Evolutionary conservation across 2,329 filamentous ascomycete species (phyloP).

Genomic region (Furcasterigmium sp.): DNA sequence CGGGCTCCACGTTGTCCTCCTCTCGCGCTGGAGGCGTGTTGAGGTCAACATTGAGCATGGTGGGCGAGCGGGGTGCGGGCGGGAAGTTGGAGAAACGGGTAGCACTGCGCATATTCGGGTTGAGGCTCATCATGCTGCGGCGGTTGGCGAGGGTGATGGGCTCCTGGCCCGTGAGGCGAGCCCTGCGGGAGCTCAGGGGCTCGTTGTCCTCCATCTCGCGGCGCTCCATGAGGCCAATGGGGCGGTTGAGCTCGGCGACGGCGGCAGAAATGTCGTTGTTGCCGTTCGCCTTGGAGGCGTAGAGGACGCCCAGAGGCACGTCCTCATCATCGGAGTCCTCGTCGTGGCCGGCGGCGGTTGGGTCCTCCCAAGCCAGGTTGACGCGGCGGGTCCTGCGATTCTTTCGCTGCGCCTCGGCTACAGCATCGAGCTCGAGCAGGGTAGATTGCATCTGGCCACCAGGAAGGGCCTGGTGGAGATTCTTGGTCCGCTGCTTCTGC

Average conservation of each 20-base stretch:
- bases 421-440: conserved; percentile 82
- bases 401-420: conserved; percentile 77
- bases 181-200: conserved; percentile 72
- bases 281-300: conserved; percentile 54
- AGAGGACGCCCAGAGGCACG: conserved; percentile 80
- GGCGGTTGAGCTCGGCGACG: conserved; percentile 53
- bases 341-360: conserved; percentile 36
- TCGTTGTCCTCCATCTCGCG: conserved; percentile 90
- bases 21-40: not conserved
- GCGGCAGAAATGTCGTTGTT: conserved; percentile 37
- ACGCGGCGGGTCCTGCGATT: conserved; percentile 70
- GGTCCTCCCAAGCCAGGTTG: conserved; percentile 86
- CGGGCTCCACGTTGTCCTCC: conserved; percentile 16
- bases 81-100: conserved; percentile 19
- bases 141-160: conserved; percentile 32
- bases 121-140: conserved; percentile 38
- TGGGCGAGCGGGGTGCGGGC: conserved; percentile 13
- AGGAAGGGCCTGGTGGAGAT: conserved; percentile 55
- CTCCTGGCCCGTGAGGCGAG: conserved; percentile 63
- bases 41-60: conserved; percentile 23
- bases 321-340: conserved; percentile 68
- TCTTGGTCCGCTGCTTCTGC: conserved; percentile 72
- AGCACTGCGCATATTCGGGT: conserved; percentile 20
- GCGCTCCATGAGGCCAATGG: conserved; percentile 71
- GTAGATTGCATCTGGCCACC: conserved; percentile 90